Percentiles rank a stretch among this genome's conserved stretches.
These are phyloP conservation scores for Candida hispaniensis DNA, from an alignment of 805 yeast genomes.

Conservation along the genomic window DNA sequence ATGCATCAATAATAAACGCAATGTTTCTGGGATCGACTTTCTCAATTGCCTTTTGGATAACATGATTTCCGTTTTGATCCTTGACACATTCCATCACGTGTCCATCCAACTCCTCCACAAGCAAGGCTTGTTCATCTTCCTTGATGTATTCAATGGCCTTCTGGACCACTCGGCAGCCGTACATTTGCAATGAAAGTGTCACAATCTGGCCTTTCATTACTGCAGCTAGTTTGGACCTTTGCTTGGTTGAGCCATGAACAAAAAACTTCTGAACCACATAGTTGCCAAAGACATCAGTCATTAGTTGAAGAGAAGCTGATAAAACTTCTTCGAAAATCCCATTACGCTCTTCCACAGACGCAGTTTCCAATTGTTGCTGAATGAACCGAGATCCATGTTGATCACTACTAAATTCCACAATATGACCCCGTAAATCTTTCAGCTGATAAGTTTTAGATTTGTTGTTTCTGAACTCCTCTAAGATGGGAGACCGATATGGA, in stretches of 20 bases:
- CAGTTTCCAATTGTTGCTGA: slow-evolving; percentile 68
- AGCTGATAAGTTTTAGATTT: slow-evolving; percentile 51
- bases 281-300: slow-evolving; percentile 97
- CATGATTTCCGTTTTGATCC: slow-evolving; percentile 98
- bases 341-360: slow-evolving; percentile 62
- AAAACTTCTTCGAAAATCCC: slow-evolving; percentile 75
- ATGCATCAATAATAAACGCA: slow-evolving; percentile 60
- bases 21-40: slow-evolving; percentile 60
- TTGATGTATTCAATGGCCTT: slow-evolving; percentile 71
- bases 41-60: slow-evolving; percentile 90
- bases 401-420: slow-evolving; percentile 84
- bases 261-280: slow-evolving; percentile 92
- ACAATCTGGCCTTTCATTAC: slow-evolving; percentile 67
- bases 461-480: slow-evolving; percentile 75
- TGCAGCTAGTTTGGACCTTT: slow-evolving; percentile 55
- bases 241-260: slow-evolving; percentile 66
- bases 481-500: slow-evolving; percentile 36
- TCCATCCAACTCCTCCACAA: slow-evolving; percentile 60
- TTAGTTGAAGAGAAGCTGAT: slow-evolving; percentile 59
- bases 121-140: slow-evolving; percentile 49
- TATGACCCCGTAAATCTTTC: slow-evolving; percentile 73
- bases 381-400: slow-evolving; percentile 97
- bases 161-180: slow-evolving; percentile 96
- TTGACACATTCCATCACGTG: slow-evolving; percentile 61
- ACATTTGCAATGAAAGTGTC: slow-evolving; percentile 80